phyloP scores from a whole-genome alignment of 2,329 filamentous ascomycete genomes.

The Epichloe hybrida region DNA sequence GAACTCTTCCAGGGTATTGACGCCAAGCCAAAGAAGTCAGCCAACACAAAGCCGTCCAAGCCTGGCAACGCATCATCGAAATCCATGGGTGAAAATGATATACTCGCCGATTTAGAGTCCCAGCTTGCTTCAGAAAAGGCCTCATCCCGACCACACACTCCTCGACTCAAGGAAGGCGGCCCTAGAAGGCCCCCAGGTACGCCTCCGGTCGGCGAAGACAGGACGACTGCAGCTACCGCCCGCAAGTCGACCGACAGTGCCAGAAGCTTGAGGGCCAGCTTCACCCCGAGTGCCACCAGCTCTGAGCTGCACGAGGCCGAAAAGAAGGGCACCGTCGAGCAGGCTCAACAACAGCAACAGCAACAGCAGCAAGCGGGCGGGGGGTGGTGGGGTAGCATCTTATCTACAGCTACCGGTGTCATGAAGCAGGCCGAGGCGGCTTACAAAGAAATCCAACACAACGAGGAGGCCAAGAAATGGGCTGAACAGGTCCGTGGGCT shows the following conservation, averaged over 20 bases:
- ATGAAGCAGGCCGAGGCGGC: constrained; percentile 87
- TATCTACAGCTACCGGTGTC: constrained; percentile 71
- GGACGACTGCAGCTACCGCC: constrained; percentile 21
- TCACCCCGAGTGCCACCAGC: constrained; percentile 55
- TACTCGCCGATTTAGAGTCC: constrained; percentile 72
- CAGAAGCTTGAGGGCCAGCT: constrained; percentile 55
- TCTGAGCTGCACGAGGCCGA: constrained; percentile 45
- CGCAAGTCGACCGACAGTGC: constrained; percentile 71
- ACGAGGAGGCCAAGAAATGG: constrained; percentile 94
- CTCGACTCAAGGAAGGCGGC: constrained; percentile 47
- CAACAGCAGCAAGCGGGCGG: constrained; percentile 33
- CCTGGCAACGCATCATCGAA: constrained; percentile 36
- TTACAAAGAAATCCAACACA: constrained; percentile 89
- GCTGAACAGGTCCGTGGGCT: constrained; percentile 76
- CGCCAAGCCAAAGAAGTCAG: constrained; percentile 33
- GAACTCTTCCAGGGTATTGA: constrained; percentile 53
- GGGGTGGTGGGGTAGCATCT: constrained; percentile 84
- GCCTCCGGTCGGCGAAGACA: constrained; percentile 51
- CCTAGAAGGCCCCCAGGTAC: constrained; percentile 33
- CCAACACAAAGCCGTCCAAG: constrained; percentile 28
- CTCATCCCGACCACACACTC: constrained; percentile 69
- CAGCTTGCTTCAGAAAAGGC: constrained; percentile 58
- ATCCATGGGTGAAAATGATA: constrained; percentile 49
- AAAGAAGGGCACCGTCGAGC: constrained; percentile 34
- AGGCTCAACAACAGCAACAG: constrained; percentile 20